These are phyloP conservation scores for Draba incana DNA, from an alignment of 345 rosid genomes.

Conservation along the genomic window DNA sequence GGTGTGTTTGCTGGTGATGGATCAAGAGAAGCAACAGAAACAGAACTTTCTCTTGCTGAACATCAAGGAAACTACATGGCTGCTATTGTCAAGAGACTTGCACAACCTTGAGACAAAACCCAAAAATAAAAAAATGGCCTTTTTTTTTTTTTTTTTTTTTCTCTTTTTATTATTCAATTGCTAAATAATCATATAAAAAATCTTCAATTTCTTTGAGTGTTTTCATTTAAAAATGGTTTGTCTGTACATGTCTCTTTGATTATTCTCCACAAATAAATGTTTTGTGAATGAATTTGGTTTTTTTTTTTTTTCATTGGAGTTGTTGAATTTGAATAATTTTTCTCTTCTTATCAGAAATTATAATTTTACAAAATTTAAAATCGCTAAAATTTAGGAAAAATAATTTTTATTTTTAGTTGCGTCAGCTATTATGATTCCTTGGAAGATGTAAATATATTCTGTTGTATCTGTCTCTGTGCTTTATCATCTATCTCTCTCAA, in stretches of 20 bases:
- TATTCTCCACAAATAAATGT: slow-evolving; percentile 6
- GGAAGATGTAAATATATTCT: slow-evolving; percentile 10
- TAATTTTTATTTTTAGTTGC: slow-evolving; percentile 9
- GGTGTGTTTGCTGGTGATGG: slow-evolving; percentile 82
- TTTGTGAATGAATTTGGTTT: neutral
- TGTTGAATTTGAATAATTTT: neutral
- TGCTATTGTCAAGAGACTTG: slow-evolving; percentile 61
- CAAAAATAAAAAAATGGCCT: neutral
- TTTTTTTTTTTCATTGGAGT: neutral
- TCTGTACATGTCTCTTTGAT: slow-evolving; percentile 29
- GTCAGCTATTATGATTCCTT: slow-evolving; percentile 35
- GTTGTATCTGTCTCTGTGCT: slow-evolving; percentile 7
- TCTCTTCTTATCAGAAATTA: too few species aligned
- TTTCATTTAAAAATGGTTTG: neutral
- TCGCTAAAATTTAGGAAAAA: neutral
- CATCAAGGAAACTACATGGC: slow-evolving; percentile 89
- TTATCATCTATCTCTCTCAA: neutral
- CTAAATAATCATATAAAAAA: slow-evolving; percentile 29
- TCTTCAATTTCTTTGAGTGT: neutral
- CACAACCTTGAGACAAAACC: slow-evolving; percentile 33
- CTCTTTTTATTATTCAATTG: slow-evolving; percentile 23
- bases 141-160: neutral
- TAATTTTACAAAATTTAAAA: neutral
- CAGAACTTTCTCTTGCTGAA: slow-evolving; percentile 70
- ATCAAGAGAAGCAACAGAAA: slow-evolving; percentile 67